Evolutionary conservation across 768 basidiomycete species (phyloP), one percentile per base, ranked within the genome.

Genomic region (Leccinum subtestaceum): DNA sequence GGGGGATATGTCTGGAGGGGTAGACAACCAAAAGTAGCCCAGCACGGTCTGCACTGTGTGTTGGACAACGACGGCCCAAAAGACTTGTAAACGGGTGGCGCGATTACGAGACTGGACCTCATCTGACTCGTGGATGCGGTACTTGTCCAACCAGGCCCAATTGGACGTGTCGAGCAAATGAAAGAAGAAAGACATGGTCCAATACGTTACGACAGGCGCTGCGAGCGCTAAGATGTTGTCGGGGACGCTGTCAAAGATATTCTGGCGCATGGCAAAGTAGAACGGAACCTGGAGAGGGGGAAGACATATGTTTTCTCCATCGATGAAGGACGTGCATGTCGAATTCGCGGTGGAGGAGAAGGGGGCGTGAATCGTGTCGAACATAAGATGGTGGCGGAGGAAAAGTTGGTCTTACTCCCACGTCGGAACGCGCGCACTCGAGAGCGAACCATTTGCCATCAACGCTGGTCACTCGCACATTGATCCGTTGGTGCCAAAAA

Each of bases 91-190:
- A 9, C 84, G 83, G 0, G 91, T 85, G 4, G 84, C 95, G 9
- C 84, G 80, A 71, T 98, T 98, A 57, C 85, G 80, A 2, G 82
- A 72, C 58, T 79, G 78, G 59, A 94, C 85, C 69, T 98, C 95
- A 13, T 77, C 78, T 1, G 91, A 89, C 53, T 93, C 91, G 73
- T 99, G 96, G 49, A 98, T 89, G 47, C 93, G 83, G 72, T 92
- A 87, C 59, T 82, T 85, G 62, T 95, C 86, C 34, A 97, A 80
- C 81, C 86, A 88, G 67, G 84, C 77, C 84, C 87, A 90, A 27
- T 77, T 79, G 3, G 85, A 87, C n/a, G 77, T 75, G 75, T 99
- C 97, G 66, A 99, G 80, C 47, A 74, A 69, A 71, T 94, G 87
- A 77, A 97, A 98, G 71, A 91, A 72, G 52, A 88, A 75, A 3